Evolutionary conservation across 2,329 filamentous ascomycete genomes (phyloP).

Genomic region (Coniochaeta ligniaria): DNA sequence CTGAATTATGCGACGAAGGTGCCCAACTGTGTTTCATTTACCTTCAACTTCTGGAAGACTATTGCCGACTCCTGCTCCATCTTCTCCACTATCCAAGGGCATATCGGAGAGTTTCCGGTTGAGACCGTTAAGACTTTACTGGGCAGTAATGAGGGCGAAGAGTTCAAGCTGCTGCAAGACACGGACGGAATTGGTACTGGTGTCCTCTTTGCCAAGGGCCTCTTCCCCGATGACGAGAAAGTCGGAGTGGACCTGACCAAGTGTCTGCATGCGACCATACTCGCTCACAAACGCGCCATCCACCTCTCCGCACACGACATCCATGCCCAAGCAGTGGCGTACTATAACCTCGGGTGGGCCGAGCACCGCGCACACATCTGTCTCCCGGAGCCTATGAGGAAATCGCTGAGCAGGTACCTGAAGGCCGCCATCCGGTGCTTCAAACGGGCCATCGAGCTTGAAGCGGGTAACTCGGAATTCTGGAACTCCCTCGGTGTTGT

Average conservation of each 20-base stretch:
- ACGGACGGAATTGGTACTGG: slow-evolving; percentile 56
- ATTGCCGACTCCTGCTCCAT: slow-evolving; percentile 82
- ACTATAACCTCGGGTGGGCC: slow-evolving; percentile 95
- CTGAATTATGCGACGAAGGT: slow-evolving; percentile 61
- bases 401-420: slow-evolving; percentile 60
- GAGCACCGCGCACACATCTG: slow-evolving; percentile 76
- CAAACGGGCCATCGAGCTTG: slow-evolving; percentile 91
- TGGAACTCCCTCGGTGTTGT: slow-evolving; percentile 95
- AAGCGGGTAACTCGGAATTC: slow-evolving; percentile 89
- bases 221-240: slow-evolving; percentile 38
- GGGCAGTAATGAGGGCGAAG: slow-evolving; percentile 39
- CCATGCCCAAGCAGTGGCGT: slow-evolving; percentile 89
- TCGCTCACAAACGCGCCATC: slow-evolving; percentile 84
- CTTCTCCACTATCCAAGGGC: slow-evolving; percentile 71
- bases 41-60: slow-evolving; percentile 94
- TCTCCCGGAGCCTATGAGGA: slow-evolving; percentile 43
- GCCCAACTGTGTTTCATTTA: slow-evolving; percentile 51
- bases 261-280: slow-evolving; percentile 64
- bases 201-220: slow-evolving; percentile 34
- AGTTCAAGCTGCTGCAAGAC: slow-evolving; percentile 57
- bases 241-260: slow-evolving; percentile 44
- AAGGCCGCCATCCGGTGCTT: slow-evolving; percentile 83
- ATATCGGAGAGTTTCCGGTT: slow-evolving; percentile 54
- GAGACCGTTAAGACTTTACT: slow-evolving; percentile 53
- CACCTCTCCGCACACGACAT: slow-evolving; percentile 63